Conservation (phyloP, 257 asterid species). For the Solanum lycopersicoides region DNA sequence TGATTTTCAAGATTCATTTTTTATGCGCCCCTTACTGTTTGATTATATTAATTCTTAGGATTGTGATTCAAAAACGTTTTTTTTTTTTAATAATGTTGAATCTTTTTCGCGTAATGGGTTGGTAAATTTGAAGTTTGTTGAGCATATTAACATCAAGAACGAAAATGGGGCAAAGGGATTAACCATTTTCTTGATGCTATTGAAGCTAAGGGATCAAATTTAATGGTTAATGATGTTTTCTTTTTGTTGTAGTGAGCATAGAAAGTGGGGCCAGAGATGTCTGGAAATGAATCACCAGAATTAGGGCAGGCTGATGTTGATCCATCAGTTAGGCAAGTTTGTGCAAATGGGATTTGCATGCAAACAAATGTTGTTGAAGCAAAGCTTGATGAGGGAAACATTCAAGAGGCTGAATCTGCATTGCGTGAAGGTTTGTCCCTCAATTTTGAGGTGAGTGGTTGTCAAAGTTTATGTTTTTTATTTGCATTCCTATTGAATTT, state of each 20-base stretch:
- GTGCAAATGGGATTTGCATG: conserved; percentile 78
- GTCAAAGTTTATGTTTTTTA: background rate
- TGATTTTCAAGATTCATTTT: background rate
- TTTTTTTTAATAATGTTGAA: background rate
- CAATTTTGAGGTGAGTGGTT: conserved; percentile 71
- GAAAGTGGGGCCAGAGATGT: conserved; percentile 39
- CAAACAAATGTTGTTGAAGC: conserved; percentile 62
- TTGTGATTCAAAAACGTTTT: background rate
- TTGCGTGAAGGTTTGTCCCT: conserved; percentile 87
- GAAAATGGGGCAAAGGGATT: background rate
- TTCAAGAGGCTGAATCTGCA: conserved; percentile 97
- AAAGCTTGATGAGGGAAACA: conserved; percentile 89
- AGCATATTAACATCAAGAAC: background rate
- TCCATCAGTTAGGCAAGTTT: conserved; percentile 49
- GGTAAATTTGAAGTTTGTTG: background rate
- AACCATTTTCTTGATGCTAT: background rate
- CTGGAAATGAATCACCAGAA: conserved; percentile 53
- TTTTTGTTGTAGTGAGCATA: conserved; percentile 19
- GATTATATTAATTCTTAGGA: background rate
- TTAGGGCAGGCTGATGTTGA: conserved; percentile 29
- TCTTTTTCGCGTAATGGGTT: background rate
- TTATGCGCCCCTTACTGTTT: background rate
- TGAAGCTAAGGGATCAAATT: background rate
- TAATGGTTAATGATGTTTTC: conserved; percentile 11
- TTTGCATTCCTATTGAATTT: background rate